phyloP scores from a whole-genome alignment of 768 basidiomycete genomes.

The Cyclocybe aegerita region DNA sequence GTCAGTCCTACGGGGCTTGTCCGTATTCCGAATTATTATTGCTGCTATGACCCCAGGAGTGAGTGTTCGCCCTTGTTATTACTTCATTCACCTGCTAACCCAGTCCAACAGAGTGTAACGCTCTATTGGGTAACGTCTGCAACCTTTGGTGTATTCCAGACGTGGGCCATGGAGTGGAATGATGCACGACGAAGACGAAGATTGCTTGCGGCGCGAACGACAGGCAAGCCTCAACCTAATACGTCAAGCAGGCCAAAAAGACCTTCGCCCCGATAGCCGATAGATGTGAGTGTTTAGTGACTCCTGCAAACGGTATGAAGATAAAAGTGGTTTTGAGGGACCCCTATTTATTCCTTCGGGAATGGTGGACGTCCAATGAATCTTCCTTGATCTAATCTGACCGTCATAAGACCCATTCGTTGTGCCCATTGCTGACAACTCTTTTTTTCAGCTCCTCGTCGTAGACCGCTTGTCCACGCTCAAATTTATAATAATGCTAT shows the following conservation, averaged over 20 bases:
- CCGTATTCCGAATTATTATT: constrained; percentile 65
- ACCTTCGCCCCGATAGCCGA: neutral
- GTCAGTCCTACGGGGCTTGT: constrained; percentile 51
- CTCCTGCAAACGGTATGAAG: constrained; percentile 52
- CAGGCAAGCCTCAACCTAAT: neutral
- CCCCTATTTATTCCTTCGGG: constrained; percentile 37
- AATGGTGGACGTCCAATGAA: constrained; percentile 54
- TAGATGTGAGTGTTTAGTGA: constrained; percentile 20
- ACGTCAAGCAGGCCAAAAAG: neutral
- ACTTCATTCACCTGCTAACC: neutral
- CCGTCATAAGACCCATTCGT: constrained; percentile 18
- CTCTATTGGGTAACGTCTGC: constrained; percentile 83
- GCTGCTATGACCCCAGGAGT: constrained; percentile 75
- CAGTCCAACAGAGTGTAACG: constrained; percentile 50
- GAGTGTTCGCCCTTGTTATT: constrained; percentile 19
- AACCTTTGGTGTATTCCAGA: constrained; percentile 69
- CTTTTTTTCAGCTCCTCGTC: neutral
- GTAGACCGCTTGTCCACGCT: neutral
- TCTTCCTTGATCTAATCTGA: constrained; percentile 95
- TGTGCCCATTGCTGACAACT: neutral
- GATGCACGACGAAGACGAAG: constrained; percentile 40
- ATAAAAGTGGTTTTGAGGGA: constrained; percentile 76
- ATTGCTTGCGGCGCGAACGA: constrained; percentile 8
- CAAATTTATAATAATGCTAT: neutral
- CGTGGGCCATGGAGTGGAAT: constrained; percentile 71